A percentile compares a stretch with the other conserved stretches of the same genome.
Evolutionary conservation across 2,329 filamentous ascomycete genomes (phyloP).

Genomic region (Dactylonectria estremocensis): DNA sequence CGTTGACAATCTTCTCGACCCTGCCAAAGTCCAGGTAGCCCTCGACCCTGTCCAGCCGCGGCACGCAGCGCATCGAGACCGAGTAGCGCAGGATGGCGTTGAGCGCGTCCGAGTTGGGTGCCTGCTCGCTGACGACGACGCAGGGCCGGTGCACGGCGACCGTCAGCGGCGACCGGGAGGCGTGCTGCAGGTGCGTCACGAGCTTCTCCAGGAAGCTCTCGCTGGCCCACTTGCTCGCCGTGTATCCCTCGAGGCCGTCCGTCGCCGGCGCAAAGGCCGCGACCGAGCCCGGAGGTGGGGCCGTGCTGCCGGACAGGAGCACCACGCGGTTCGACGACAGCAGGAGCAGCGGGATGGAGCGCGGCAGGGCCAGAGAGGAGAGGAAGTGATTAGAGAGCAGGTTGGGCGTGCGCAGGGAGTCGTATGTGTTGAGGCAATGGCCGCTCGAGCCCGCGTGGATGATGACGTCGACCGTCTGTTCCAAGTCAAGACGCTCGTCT

Average conservation of each 20-base stretch:
- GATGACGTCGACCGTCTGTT: slow-evolving; percentile 25
- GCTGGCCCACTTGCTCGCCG: slow-evolving; percentile 52
- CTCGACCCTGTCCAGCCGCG: slow-evolving; percentile 20
- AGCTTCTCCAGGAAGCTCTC: slow-evolving; percentile 51
- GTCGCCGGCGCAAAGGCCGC: slow-evolving; percentile 28
- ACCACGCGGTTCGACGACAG: slow-evolving; percentile 30
- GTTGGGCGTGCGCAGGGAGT: slow-evolving; percentile 27
- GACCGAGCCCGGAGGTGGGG: slow-evolving; percentile 30
- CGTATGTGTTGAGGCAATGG: slow-evolving; percentile 34
- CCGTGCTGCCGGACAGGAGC: slow-evolving; percentile 24
- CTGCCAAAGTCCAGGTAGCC: slow-evolving; percentile 29
- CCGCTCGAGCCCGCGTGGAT: slow-evolving; percentile 33
- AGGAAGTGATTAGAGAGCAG: slow-evolving; percentile 29
- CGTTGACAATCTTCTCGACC: slow-evolving; percentile 27
- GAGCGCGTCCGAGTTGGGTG: slow-evolving; percentile 35
- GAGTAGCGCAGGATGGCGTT: slow-evolving; percentile 35
- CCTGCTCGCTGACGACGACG: slow-evolving; percentile 37
- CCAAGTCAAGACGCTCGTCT: slow-evolving; percentile 15
- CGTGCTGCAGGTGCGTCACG: slow-evolving; percentile 16
- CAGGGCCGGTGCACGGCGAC: slow-evolving; percentile 49
- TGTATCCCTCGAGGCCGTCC: slow-evolving; percentile 50
- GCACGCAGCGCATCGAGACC: slow-evolving; percentile 31
- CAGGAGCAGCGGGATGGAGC: slow-evolving; percentile 28
- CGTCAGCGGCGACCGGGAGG: slow-evolving; percentile 30
- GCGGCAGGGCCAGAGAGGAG: slow-evolving; percentile 24